A percentile compares a stretch with the other conserved stretches of the same genome.
These are phyloP conservation scores for Tricharina praecox DNA, from an alignment of 495 filamentous ascomycete species.

Conservation along the genomic window DNA sequence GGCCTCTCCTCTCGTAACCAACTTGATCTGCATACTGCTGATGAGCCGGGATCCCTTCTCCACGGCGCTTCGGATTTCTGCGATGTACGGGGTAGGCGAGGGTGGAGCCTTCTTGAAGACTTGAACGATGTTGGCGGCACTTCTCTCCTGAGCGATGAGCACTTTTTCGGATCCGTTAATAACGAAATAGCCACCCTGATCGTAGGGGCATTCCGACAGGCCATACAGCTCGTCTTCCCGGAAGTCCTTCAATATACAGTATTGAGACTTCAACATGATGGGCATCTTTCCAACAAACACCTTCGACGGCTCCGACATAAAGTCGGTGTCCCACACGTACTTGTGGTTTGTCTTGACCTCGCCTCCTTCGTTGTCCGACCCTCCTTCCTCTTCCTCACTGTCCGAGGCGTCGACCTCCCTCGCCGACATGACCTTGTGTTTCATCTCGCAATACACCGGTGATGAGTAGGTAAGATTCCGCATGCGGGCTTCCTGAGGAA, in stretches of 20 bases:
- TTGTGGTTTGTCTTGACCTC: constrained; percentile 38
- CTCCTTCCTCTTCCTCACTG: constrained; percentile 39
- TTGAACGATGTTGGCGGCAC: constrained; percentile 93
- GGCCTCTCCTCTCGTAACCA: constrained; percentile 67
- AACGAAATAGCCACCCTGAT: constrained; percentile 95
- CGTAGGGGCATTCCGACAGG: constrained; percentile 90
- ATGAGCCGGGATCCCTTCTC: constrained; percentile 92
- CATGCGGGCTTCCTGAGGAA: constrained; percentile 82
- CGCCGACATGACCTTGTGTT: constrained; percentile 61
- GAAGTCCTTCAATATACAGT: constrained; percentile 70
- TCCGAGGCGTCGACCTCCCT: constrained; percentile 52
- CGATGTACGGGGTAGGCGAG: constrained; percentile 73
- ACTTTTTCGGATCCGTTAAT: constrained; percentile 99
- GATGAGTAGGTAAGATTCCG: constrained; percentile 90
- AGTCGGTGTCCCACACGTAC: constrained; percentile 27
- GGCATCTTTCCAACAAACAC: constrained; percentile 88
- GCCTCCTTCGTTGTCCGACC: constrained; percentile 25
- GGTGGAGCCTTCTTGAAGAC: constrained; percentile 92
- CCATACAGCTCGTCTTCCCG: constrained; percentile 65
- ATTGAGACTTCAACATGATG: constrained; percentile 91
- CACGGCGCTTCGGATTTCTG: constrained; percentile 88
- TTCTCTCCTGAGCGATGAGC: constrained; percentile 90
- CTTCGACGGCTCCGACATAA: constrained; percentile 32
- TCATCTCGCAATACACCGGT: constrained; percentile 72
- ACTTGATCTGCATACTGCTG: constrained; percentile 72